Conservation (phyloP, 2,329 filamentous ascomycete genomes). For the Diaporthe humulicola region DNA sequence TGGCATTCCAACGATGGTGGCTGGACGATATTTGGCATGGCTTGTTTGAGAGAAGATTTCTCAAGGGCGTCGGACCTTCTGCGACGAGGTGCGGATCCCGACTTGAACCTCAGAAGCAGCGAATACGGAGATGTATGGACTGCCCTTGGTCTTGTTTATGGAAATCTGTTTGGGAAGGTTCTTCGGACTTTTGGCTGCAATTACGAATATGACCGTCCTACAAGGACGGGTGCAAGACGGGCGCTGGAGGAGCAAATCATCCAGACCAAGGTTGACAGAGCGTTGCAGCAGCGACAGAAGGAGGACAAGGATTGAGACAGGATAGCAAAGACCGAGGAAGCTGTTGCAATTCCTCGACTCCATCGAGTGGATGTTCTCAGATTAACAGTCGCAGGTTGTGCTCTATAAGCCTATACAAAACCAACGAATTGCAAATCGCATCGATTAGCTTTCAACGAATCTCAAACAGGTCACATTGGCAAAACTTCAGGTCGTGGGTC, state of each 20-base stretch:
- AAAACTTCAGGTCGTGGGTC: neutral
- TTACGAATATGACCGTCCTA: neutral
- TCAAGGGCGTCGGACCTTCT: neutral
- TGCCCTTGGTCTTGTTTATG: neutral
- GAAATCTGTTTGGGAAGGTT: neutral
- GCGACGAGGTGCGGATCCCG: neutral
- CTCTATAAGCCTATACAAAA: neutral
- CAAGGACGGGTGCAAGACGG: neutral
- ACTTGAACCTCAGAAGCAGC: neutral
- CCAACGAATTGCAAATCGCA: too few species aligned
- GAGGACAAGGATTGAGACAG: neutral
- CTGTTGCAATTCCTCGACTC: too few species aligned
- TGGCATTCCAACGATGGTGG: rapidly evolving
- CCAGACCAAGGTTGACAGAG: neutral
- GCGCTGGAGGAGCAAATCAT: neutral
- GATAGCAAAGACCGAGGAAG: neutral
- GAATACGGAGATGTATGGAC: neutral
- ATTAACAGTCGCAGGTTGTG: neutral
- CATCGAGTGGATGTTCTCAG: neutral
- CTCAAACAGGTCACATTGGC: neutral
- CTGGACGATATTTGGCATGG: neutral
- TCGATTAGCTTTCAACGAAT: neutral
- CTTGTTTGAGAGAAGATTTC: neutral
- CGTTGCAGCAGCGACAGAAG: neutral
- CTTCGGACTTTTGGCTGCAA: neutral